Conservation (phyloP, 1,139 yeast genomes). For the Meyerozyma smithsonii region DNA sequence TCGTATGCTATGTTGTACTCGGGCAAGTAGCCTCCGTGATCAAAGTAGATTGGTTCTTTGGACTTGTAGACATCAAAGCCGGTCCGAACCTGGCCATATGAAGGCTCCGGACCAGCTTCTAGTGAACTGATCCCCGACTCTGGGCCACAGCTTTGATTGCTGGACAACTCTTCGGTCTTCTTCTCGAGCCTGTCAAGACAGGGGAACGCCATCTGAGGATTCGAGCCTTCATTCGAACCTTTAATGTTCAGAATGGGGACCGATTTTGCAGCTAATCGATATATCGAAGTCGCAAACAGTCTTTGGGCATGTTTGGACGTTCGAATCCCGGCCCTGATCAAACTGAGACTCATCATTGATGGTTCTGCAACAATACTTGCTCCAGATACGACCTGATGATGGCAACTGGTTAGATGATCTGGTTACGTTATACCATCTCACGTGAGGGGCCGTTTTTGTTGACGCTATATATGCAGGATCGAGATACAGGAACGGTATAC, state of each 20-base stretch:
- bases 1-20: slow-evolving; percentile 82
- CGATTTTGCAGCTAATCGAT: not conserved
- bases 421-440: not conserved
- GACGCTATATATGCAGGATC: not conserved
- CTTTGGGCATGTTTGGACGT: not conserved
- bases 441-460: not conserved
- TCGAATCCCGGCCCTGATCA: not conserved
- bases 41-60: slow-evolving; percentile 59
- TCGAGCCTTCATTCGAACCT: slow-evolving; percentile 24
- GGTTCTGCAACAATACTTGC: not conserved
- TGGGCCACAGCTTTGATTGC: slow-evolving; percentile 12
- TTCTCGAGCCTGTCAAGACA: slow-evolving; percentile 76
- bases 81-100: slow-evolving; percentile 64
- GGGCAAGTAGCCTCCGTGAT: slow-evolving; percentile 76
- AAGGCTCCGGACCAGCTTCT: slow-evolving; percentile 81
- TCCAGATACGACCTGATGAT: not conserved
- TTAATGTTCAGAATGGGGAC: not conserved
- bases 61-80: slow-evolving; percentile 63
- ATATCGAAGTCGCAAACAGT: not conserved
- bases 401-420: not conserved
- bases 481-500: not conserved
- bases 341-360: not conserved
- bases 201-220: slow-evolving; percentile 75
- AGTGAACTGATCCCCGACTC: slow-evolving; percentile 32
- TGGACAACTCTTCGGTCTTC: slow-evolving; percentile 42